Conservation (phyloP, 352 stramenopile genomes). For the Globisporangium apiculatum region DNA sequence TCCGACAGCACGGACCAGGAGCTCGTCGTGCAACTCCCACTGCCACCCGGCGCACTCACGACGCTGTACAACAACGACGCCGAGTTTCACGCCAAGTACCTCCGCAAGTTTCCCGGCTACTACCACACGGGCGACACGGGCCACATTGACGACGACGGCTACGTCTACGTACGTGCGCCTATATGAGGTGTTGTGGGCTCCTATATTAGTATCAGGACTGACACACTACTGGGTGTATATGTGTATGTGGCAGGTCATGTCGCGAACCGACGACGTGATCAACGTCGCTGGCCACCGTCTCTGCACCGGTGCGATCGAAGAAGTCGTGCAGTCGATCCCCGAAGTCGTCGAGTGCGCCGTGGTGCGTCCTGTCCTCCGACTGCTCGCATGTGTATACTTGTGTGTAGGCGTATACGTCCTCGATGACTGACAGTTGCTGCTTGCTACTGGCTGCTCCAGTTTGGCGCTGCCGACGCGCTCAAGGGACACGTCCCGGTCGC, state of each 20-base stretch:
- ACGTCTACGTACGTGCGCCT: slow-evolving; percentile 60
- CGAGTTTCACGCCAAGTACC: slow-evolving; percentile 77
- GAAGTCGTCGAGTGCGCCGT: slow-evolving; percentile 87
- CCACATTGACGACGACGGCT: slow-evolving; percentile 87
- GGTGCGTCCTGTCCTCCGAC: slow-evolving; percentile 17
- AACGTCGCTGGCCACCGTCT: slow-evolving; percentile 87
- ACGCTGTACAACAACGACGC: slow-evolving; percentile 85
- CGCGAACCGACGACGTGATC: slow-evolving; percentile 88
- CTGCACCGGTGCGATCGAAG: slow-evolving; percentile 85
- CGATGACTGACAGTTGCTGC: no score
- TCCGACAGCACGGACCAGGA: slow-evolving; percentile 43
- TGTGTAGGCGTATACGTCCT: no score
- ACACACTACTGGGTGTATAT: not conserved
- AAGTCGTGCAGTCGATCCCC: slow-evolving; percentile 76
- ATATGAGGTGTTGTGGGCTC: not conserved
- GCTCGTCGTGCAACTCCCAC: slow-evolving; percentile 76
- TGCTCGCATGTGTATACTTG: no score
- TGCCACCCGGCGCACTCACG: slow-evolving; percentile 72
- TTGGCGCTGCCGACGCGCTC: slow-evolving; percentile 17
- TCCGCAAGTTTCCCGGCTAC: slow-evolving; percentile 80
- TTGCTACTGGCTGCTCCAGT: not conserved
- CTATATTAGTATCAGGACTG: not conserved
- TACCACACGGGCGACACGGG: slow-evolving; percentile 87
- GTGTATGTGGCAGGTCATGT: slow-evolving; percentile 66
- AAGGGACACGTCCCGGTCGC: slow-evolving; percentile 27